Conservation (phyloP, 2,329 filamentous ascomycete species). For the Zymoseptoria pseudotritici region DNA sequence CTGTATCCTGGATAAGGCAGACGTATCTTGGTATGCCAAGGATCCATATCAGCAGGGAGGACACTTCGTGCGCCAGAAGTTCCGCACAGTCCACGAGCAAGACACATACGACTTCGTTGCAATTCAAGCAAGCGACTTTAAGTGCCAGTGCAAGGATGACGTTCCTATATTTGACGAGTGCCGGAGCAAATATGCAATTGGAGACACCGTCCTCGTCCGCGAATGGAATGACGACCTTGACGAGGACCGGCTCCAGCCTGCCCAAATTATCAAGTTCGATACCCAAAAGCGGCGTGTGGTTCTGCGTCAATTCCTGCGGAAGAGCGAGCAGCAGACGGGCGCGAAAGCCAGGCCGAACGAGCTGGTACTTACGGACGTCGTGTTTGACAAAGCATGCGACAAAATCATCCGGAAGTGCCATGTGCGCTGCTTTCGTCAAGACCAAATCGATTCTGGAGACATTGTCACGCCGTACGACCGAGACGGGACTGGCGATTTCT, state of each 20-base stretch:
- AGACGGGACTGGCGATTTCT: slow-evolving; percentile 58
- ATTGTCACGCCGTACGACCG: slow-evolving; percentile 59
- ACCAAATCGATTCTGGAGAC: slow-evolving; percentile 19
- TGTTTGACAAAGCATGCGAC: slow-evolving; percentile 25
- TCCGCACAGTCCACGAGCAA: slow-evolving; percentile 45
- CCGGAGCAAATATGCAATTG: slow-evolving; percentile 35
- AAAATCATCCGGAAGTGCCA: slow-evolving; percentile 52
- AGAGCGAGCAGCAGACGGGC: not conserved
- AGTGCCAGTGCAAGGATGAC: slow-evolving; percentile 23
- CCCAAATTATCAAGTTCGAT: slow-evolving; percentile 46
- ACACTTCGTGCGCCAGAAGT: slow-evolving; percentile 66
- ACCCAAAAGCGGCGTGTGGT: slow-evolving; percentile 24
- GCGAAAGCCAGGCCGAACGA: slow-evolving; percentile 45
- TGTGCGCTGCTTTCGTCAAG: slow-evolving; percentile 46
- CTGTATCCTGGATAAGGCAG: slow-evolving; percentile 52
- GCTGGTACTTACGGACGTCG: slow-evolving; percentile 49
- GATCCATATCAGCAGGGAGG: slow-evolving; percentile 39
- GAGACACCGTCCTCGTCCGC: slow-evolving; percentile 55
- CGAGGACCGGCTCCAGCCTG: slow-evolving; percentile 49
- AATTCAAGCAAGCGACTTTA: slow-evolving; percentile 48
- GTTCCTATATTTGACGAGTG: slow-evolving; percentile 15
- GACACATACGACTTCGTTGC: slow-evolving; percentile 52
- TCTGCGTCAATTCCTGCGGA: slow-evolving; percentile 10
- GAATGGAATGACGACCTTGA: slow-evolving; percentile 15
- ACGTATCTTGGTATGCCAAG: slow-evolving; percentile 51